Evolutionary conservation across 495 filamentous ascomycete genomes (phyloP).

Genomic region (Aspergillus affinis): DNA sequence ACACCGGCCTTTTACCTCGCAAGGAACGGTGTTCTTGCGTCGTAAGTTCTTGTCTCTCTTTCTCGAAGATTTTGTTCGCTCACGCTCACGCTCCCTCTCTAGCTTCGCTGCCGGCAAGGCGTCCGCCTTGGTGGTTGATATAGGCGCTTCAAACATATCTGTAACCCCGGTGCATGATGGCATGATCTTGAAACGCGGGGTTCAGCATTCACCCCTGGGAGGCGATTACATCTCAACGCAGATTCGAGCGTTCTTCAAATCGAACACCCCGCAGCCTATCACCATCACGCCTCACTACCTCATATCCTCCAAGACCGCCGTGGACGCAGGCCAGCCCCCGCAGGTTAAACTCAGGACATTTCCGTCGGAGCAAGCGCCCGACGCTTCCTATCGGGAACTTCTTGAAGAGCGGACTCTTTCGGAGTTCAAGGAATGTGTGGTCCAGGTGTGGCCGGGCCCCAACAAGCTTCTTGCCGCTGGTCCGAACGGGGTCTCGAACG

Average conservation of each 20-base stretch:
- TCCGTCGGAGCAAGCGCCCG: constrained; percentile 57
- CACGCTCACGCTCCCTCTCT: constrained; percentile 8
- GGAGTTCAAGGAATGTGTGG: constrained; percentile 97
- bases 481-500: constrained; percentile 59
- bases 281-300: constrained; percentile 83
- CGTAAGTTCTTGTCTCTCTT: constrained; percentile 41
- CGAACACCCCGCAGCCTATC: constrained; percentile 71
- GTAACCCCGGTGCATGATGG: constrained; percentile 93
- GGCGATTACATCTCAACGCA: constrained; percentile 89
- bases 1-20: constrained; percentile 90
- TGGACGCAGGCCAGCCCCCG: constrained; percentile 82
- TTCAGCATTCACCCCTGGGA: constrained; percentile 78
- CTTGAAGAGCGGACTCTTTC: constrained; percentile 92
- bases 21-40: constrained; percentile 62
- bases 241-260: constrained; percentile 72
- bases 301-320: constrained; percentile 78
- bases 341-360: constrained; percentile 70
- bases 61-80: not conserved
- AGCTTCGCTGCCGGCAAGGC: constrained; percentile 91
- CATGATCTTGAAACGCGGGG: constrained; percentile 85
- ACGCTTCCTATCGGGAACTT: constrained; percentile 70
- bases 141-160: constrained; percentile 87
- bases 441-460: constrained; percentile 88
- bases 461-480: constrained; percentile 60
- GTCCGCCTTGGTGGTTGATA: constrained; percentile 85